Conservation (phyloP, 2,329 filamentous ascomycete genomes). For the Lasiodiplodia sp. region DNA sequence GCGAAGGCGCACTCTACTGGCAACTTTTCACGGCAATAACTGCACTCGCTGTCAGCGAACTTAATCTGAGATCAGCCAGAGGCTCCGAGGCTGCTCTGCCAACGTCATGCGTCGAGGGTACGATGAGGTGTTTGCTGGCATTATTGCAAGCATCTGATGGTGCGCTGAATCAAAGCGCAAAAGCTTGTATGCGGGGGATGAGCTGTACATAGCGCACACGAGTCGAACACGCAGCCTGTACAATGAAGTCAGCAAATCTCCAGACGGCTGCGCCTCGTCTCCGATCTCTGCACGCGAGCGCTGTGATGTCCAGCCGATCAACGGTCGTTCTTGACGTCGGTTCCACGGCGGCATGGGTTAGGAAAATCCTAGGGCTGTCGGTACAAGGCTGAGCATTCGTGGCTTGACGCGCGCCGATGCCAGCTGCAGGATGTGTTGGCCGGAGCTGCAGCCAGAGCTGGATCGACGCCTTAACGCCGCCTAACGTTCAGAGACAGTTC, state of each 20-base stretch:
- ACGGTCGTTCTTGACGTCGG: slow-evolving; percentile 13
- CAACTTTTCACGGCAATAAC: slow-evolving; percentile 24
- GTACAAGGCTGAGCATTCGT: slow-evolving; percentile 39
- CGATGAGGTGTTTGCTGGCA: slow-evolving; percentile 19
- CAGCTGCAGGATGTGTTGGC: slow-evolving; percentile 49
- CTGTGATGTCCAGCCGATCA: slow-evolving; percentile 2
- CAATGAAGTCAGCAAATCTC: slow-evolving; percentile 27
- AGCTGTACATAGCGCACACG: slow-evolving; percentile 30
- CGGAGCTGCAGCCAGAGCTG: slow-evolving; percentile 30
- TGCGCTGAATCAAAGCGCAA: slow-evolving; percentile 19
- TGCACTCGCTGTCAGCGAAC: slow-evolving; percentile 7
- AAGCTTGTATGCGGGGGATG: slow-evolving; percentile 25
- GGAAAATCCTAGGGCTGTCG: slow-evolving; percentile 29
- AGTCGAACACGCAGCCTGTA: slow-evolving; percentile 22
- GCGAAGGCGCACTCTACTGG: background rate
- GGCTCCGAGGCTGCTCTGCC: background rate
- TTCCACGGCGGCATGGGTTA: slow-evolving; percentile 21
- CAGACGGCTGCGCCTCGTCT: slow-evolving; percentile 5
- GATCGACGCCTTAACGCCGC: slow-evolving; percentile 27
- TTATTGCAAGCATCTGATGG: slow-evolving; percentile 4
- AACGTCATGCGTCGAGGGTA: slow-evolving; percentile 4
- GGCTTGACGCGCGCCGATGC: slow-evolving; percentile 34
- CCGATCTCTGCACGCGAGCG: slow-evolving; percentile 26
- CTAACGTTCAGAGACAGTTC: slow-evolving; percentile 33
- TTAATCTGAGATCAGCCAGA: slow-evolving; percentile 16